These are phyloP conservation scores for Mycena leptocephala DNA, from an alignment of 768 basidiomycete genomes.

Conservation along the genomic window DNA sequence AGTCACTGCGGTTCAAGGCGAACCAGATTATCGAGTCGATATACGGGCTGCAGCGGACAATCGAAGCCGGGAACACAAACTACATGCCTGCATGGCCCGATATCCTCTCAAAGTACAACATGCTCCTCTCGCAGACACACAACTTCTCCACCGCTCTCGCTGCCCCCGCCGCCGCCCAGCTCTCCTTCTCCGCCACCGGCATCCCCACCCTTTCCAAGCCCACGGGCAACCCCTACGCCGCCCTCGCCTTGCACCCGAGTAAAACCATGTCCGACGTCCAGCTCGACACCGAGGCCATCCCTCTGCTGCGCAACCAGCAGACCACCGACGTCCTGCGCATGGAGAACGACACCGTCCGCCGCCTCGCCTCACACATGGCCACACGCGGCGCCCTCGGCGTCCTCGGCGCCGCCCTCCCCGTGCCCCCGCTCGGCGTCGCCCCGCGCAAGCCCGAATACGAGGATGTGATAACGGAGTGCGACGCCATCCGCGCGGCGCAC, in stretches of 20 bases:
- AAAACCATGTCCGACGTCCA: conserved; percentile 72
- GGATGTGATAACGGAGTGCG: conserved; percentile 79
- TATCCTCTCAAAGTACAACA: conserved; percentile 88
- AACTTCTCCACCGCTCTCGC: conserved; percentile 79
- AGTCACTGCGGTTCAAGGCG: conserved; percentile 84
- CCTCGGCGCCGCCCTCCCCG: conserved; percentile 57
- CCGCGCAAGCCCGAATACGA: conserved; percentile 68
- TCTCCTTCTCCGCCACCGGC: conserved; percentile 18
- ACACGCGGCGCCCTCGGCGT: conserved; percentile 72
- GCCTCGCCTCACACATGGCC: conserved; percentile 77
- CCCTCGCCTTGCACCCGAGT: conserved; percentile 79
- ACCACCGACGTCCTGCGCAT: conserved; percentile 81
- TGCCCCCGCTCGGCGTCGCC: conserved; percentile 39
- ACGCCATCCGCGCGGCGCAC: conserved; percentile 77
- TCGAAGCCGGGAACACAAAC: conserved; percentile 70
- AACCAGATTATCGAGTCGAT: conserved; percentile 88
- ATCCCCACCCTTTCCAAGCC: conserved; percentile 17
- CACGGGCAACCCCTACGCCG: conserved; percentile 67
- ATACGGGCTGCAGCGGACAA: conserved; percentile 71
- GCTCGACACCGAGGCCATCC: conserved; percentile 82
- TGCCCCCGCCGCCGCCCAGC: conserved; percentile 48
- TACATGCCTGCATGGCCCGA: conserved; percentile 91
- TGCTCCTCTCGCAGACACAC: conserved; percentile 87
- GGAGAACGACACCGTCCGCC: conserved; percentile 82
- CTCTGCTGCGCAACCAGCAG: conserved; percentile 85